Evolutionary conservation across 1,284 basidiomycete species (phyloP).

Genomic region (Inonotus obliquus): DNA sequence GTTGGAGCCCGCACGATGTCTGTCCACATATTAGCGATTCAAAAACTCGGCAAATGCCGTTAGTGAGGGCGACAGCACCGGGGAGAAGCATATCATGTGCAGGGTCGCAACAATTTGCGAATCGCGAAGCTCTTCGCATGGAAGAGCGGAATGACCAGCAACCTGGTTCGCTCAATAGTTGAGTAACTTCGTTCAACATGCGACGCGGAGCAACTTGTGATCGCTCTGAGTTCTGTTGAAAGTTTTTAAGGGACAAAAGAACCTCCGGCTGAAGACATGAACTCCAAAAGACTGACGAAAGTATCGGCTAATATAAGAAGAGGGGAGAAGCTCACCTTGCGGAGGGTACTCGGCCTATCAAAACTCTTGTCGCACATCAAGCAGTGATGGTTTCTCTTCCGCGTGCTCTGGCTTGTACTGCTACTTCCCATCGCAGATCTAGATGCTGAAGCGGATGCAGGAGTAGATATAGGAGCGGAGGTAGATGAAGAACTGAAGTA

Average conservation of each 20-base stretch:
- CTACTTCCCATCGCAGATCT: background rate
- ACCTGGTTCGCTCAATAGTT: background rate
- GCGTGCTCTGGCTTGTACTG: background rate
- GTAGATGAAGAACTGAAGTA: background rate
- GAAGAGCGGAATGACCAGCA: background rate
- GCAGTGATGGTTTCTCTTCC: conserved; percentile 63
- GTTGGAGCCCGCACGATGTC: background rate
- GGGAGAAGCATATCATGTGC: background rate
- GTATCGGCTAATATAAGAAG: background rate
- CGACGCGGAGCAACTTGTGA: background rate
- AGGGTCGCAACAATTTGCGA: background rate
- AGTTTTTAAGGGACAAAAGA: background rate
- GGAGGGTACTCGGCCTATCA: conserved; percentile 41
- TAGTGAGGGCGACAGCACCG: background rate
- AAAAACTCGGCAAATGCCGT: background rate
- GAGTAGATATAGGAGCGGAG: background rate
- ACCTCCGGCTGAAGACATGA: background rate
- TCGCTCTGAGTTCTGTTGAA: background rate
- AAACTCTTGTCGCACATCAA: conserved; percentile 81
- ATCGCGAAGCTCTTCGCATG: background rate
- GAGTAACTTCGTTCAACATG: background rate
- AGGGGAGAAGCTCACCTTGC: conserved; percentile 16
- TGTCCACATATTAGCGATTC: background rate
- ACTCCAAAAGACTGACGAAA: conserved; percentile 1
- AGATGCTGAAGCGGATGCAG: background rate